Evolutionary conservation across 2,329 filamentous ascomycete genomes (phyloP), one percentile per base, ranked within the genome.

Genomic region (Sporothrix euskadiensis): DNA sequence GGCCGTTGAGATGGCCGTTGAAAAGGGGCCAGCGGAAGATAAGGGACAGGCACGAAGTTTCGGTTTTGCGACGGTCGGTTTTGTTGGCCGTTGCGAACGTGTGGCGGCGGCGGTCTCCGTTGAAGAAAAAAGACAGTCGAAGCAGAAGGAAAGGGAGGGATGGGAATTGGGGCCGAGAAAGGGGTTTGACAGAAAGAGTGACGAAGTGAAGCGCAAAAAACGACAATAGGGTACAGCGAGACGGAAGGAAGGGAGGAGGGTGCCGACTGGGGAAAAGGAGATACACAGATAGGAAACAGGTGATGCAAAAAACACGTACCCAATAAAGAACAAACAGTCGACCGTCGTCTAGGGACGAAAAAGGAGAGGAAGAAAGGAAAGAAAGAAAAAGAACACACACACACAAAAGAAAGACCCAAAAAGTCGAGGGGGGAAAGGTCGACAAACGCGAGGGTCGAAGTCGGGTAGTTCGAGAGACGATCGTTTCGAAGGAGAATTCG

Each of bases 241-340:
- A 39, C 9, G 54, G 19, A 56, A 68, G 22, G 44, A 22, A 56
- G 19, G 30, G 22, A 32, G 1, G 44, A 49, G 44, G 19, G 44
- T 44, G 41, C 8, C 35, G 59, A 61, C 57, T 63, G 32, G 41
- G 47, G 12, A 66, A 56, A 59, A 39, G 44, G 63, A 63, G 61
- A 26, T n/a, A 44, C 39, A 39, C 35, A 65, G 10, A 30, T 32
- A 10, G 19, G 30, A 39, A 57, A 47, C 12, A 69, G 52, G 6
- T 14, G 56, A 59, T 39, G 26, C 68, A 16, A n/a, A 56, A 9
- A 35, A 71, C 14, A 74, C 73, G 49, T 63, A 74, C 73, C 69
- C 69, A 74, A 65, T 57, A 22, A 74, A 74, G 70, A 72, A 74
- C 73, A 74, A 26, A 74, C 69, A 54, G 56, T 54, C 30, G 39